Conservation (phyloP, 2,329 filamentous ascomycete genomes). For the Elsinoe australis region DNA sequence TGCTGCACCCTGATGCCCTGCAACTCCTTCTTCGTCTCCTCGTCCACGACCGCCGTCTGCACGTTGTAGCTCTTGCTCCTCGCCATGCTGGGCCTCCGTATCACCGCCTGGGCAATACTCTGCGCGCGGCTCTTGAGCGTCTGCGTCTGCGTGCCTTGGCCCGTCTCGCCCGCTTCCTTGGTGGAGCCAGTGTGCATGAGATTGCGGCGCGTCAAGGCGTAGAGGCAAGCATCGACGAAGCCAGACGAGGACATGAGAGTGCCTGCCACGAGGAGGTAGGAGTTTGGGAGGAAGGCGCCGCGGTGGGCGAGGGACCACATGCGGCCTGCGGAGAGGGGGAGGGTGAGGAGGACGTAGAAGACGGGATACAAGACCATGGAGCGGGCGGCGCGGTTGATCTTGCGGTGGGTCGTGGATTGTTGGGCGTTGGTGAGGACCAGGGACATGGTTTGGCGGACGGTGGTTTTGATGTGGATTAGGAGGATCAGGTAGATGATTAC, state of each 20-base stretch:
- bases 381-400: conserved; percentile 38
- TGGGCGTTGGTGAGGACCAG: conserved; percentile 16
- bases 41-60: background rate
- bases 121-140: background rate
- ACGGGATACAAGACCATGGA: conserved; percentile 61
- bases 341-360: conserved; percentile 62
- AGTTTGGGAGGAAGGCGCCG: conserved; percentile 27
- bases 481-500: conserved; percentile 42
- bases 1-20: conserved; percentile 10
- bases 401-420: conserved; percentile 18
- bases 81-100: background rate
- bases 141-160: background rate
- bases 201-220: conserved; percentile 50
- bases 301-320: conserved; percentile 55
- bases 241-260: conserved; percentile 53
- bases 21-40: background rate
- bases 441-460: conserved; percentile 19
- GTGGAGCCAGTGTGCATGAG: conserved; percentile 41
- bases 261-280: conserved; percentile 45
- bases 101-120: background rate
- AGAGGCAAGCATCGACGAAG: conserved; percentile 52
- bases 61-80: conserved; percentile 4
- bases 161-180: background rate
- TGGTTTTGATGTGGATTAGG: conserved; percentile 26
- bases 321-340: conserved; percentile 57